These are phyloP conservation scores for Paracorniculantispora psalliotae DNA, from an alignment of 2,329 filamentous ascomycete species.

Conservation along the genomic window DNA sequence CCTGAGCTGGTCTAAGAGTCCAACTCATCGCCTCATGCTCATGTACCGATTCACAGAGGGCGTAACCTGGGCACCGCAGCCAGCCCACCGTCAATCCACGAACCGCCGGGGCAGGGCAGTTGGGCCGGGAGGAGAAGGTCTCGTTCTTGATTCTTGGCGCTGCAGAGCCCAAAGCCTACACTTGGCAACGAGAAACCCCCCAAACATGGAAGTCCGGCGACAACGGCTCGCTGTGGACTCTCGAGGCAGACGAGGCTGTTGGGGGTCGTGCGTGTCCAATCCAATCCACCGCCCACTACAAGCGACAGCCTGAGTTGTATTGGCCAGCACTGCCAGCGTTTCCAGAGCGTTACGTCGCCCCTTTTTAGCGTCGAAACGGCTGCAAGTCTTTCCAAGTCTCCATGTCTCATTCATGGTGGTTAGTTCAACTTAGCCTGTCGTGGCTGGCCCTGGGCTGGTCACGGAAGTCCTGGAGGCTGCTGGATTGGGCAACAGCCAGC, in stretches of 20 bases:
- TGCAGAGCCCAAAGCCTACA: not conserved
- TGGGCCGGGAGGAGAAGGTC: too few relatives aligned
- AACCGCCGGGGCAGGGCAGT: not conserved
- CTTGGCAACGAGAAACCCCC: not conserved
- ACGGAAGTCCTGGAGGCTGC: not conserved
- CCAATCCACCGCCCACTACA: constrained; percentile 2
- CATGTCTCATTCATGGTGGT: not conserved
- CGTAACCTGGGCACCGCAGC: too few relatives aligned
- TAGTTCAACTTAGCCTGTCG: too few relatives aligned
- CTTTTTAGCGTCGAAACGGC: not conserved
- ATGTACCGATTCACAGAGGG: too few relatives aligned
- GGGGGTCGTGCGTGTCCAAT: too few relatives aligned
- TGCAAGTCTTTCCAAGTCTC: not conserved
- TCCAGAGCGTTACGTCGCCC: not conserved
- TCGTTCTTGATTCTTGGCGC: not conserved
- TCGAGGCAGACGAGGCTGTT: constrained; percentile 2
- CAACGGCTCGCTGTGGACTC: constrained; percentile 5
- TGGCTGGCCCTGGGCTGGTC: not conserved
- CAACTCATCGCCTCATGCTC: too few relatives aligned
- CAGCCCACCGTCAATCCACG: not conserved
- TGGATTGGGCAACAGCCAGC: not conserved
- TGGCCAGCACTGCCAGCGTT: not conserved
- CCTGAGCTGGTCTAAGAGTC: too few relatives aligned
- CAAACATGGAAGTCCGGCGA: not conserved
- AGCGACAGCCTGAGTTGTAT: not conserved